Conservation (phyloP, 2,329 filamentous ascomycete species). For the Fusarium nisikadoi region DNA sequence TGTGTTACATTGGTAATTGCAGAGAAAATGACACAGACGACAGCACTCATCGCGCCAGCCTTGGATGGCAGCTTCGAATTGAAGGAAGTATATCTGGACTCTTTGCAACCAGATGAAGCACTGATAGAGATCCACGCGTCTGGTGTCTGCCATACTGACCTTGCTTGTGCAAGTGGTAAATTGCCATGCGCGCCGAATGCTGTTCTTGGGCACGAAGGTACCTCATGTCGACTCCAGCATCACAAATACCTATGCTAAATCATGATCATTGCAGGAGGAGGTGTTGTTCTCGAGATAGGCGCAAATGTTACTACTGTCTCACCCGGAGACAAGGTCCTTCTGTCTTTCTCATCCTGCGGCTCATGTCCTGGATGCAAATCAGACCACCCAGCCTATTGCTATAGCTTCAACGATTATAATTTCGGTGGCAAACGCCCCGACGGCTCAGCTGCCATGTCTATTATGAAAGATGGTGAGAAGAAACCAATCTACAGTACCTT, state of each 20-base stretch:
- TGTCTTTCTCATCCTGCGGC: slow-evolving; percentile 18
- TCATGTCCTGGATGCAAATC: slow-evolving; percentile 11
- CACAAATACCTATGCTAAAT: rapidly evolving
- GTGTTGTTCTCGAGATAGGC: slow-evolving; percentile 19
- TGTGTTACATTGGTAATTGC: not conserved
- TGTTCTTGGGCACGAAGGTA: slow-evolving; percentile 45
- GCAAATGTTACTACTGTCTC: not conserved
- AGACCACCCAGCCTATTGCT: slow-evolving; percentile 23
- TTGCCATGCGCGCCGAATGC: not conserved
- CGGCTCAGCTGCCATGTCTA: slow-evolving; percentile 6
- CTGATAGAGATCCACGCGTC: slow-evolving; percentile 20
- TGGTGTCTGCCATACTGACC: slow-evolving; percentile 28
- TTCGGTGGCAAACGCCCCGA: slow-evolving; percentile 19
- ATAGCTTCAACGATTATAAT: slow-evolving; percentile 12
- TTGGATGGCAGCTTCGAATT: slow-evolving; percentile 6
- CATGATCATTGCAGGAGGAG: not conserved
- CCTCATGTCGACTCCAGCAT: slow-evolving; percentile 46
- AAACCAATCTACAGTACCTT: slow-evolving; percentile 11
- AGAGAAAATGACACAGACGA: not conserved
- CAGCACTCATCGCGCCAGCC: slow-evolving; percentile 4
- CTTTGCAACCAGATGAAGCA: slow-evolving; percentile 12
- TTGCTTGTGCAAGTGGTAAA: slow-evolving; percentile 57
- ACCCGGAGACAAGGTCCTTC: slow-evolving; percentile 22
- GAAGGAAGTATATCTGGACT: not conserved
- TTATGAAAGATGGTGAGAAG: not conserved